Conservation (phyloP, 768 basidiomycete species). For the Tephrocybe sp. region DNA sequence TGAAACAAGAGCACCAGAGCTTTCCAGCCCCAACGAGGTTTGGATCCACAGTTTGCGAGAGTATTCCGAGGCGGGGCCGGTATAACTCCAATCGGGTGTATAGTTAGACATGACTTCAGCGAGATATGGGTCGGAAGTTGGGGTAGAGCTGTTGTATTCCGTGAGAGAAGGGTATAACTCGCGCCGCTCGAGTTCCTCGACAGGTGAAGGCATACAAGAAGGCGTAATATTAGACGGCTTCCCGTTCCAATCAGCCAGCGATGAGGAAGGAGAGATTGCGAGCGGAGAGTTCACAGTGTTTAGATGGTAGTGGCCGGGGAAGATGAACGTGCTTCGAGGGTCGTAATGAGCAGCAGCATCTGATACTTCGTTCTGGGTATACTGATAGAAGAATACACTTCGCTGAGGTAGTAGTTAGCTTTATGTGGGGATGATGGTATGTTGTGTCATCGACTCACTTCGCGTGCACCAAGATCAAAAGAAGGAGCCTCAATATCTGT, state of each 20-base stretch:
- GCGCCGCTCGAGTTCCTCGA: too few species aligned
- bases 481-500: conserved; percentile 8
- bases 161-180: too few species aligned
- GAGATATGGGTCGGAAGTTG: background rate
- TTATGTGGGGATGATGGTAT: background rate
- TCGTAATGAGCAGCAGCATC: conserved; percentile 11
- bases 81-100: conserved; percentile 4
- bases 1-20: conserved; percentile 7
- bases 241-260: conserved; percentile 39
- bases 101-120: background rate
- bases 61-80: background rate
- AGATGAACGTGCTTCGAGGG: conserved; percentile 10
- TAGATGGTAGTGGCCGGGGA: conserved; percentile 7
- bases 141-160: too few species aligned
- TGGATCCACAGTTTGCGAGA: background rate
- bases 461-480: conserved; percentile 7
- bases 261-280: conserved; percentile 30
- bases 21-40: conserved; percentile 1
- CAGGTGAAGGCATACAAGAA: too few species aligned
- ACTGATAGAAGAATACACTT: background rate
- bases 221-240: conserved; percentile 5
- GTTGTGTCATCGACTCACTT: conserved; percentile 10
- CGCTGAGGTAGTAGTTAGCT: background rate
- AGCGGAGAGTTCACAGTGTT: conserved; percentile 11
- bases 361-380: conserved; percentile 11